Base-by-base conservation (phyloP, 2,329 filamentous ascomycete genomes). In the Ophiosphaerella herpotricha region DNA sequence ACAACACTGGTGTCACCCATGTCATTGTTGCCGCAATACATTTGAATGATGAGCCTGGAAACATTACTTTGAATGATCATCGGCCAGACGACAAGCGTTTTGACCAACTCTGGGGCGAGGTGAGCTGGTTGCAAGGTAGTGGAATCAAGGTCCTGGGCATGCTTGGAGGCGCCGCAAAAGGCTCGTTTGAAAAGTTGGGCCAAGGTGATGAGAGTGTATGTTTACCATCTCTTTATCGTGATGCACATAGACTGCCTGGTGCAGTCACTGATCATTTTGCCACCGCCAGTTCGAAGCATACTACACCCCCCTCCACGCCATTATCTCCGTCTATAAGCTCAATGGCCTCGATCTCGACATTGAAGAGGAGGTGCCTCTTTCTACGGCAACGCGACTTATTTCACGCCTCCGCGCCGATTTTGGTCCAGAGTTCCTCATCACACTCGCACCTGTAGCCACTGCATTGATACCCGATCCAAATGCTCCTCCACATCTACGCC, bases 11-110 rank as follows among this genome's bases (percentile, higher is more conserved):
- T 7, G 74, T 85, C 42, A 96, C 92, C 0, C 92, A 97, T 74
- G 80, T 96, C 52, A 92, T 96, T 61, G 76, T 97, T 41, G 90
- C 90, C 5, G 91, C 92, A 11, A 85, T 97, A 52, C 92, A 97
- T 73, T 77, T 97, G 61, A 92, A 94, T 71, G 78, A 77, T 32
- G 79, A 82, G 5, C 85, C 89, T 1, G 79, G 78, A 7, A 79
- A 84, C 50, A 82, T 93, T 61, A 90, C 86, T 0, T 82, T 96
- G 57, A 97, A 97, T 72, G 87, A 97, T 73, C 83, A 91, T 67
- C 79, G 80, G 0, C 90, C 90, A 0, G 75, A 82, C n/a, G 76
- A 89, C 60, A 72, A 83, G 4, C 82, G 84, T 57, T 93, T 88
- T 73, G 77, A 83, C 29, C 84, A 84, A 1, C 79, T 96, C 32